Evolutionary conservation across 1,139 yeast genomes (phyloP), one percentile per base, ranked within the genome.

Genomic region (Taphrina communis): DNA sequence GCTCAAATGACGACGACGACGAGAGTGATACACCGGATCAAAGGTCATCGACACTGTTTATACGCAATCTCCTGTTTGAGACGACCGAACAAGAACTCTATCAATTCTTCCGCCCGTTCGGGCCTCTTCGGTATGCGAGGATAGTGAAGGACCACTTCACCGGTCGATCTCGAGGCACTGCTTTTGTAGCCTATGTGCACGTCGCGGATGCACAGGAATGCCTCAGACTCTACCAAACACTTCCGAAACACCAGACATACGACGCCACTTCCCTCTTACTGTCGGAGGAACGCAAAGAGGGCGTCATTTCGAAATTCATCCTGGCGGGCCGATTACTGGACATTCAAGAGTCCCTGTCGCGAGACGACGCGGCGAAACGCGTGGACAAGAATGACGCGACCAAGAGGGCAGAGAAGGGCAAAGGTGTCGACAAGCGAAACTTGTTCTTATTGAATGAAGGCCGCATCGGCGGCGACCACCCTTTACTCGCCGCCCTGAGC

Each of bases 11-110:
- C 1, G 76, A 75, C 5, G 77, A 25, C 14, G 42, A 39, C 14
- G 14, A 74, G n/a, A 77, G 75, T n/a, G 81, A 78, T 36, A 79
- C 77, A 1, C 79, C 74, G 6, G 73, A 56, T 70, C 74, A 25
- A 41, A 69, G 75, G 75, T 75, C 73, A 11, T 79, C 81, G 0
- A 74, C 93, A 9, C 80, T 94, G 35, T 94, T 94, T 77, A 91
- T 94, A 8, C 86, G 98, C 77, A 94, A 94, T 76, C 86, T 95
- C 61, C 98, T 99, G 4, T 95, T 94, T 75, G 97, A 92, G 77
- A 96, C 97, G 8, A 92, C 96, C 46, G 84, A 85, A 65, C 97
- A 92, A 70, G 78, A 88, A 0, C 82, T 94, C 56, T 83, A 82
- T 70, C 90, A 87, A 68, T 98, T 94, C 76, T 94, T 94, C 76